Percentiles rank a stretch among this genome's conserved stretches.
Conservation (phyloP, 2,329 filamentous ascomycete genomes). For the Ceratocystis cubensis region DNA sequence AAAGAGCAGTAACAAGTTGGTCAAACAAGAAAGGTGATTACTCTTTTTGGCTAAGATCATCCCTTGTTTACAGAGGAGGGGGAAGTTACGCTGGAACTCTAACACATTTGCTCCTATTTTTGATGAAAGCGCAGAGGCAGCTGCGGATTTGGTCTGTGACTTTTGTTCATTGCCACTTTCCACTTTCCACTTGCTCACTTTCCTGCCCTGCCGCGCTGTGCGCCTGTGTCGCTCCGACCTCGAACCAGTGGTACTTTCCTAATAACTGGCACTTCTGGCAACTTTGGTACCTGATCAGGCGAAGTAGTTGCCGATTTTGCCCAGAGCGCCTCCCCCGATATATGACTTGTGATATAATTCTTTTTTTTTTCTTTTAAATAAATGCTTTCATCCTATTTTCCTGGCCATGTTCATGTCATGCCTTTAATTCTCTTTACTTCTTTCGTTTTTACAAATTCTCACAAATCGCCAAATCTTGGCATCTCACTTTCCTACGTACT, state of each 20-base stretch:
- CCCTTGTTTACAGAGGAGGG: not conserved
- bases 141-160: not conserved
- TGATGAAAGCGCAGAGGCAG: not conserved
- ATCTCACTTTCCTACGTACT: not conserved
- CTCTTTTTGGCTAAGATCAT: conserved; percentile 2
- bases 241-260: not conserved
- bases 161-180: conserved; percentile 1
- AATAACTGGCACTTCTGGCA: not conserved
- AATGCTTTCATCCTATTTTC: not conserved
- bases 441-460: not conserved
- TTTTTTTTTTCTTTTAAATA: not conserved
- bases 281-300: conserved; percentile 3
- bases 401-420: not conserved
- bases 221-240: not conserved
- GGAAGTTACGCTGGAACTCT: not conserved
- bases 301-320: not conserved
- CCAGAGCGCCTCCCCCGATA: not conserved
- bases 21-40: not conserved
- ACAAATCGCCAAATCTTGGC: not conserved
- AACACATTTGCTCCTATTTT: not conserved
- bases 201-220: not conserved
- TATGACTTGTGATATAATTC: not conserved
- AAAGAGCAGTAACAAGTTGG: not conserved
- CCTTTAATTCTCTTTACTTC: not conserved
- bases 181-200: not conserved